Evolutionary conservation across 805 yeast genomes (phyloP).

Genomic region (Saitoella complicata): DNA sequence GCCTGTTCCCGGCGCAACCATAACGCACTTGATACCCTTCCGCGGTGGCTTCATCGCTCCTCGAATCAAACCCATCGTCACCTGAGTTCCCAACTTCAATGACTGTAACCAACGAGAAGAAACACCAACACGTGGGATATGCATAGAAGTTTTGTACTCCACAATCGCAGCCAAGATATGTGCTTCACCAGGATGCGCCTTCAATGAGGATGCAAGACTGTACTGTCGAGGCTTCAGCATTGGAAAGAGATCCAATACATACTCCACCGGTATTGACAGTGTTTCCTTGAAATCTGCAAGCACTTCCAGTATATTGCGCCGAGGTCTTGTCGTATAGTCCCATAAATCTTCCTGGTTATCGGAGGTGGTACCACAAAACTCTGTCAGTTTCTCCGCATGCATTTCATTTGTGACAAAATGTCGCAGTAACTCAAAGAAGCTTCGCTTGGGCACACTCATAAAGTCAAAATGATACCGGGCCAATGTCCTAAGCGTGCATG

Average conservation of each 20-base stretch:
- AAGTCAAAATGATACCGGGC: constrained; percentile 71
- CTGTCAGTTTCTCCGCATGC: constrained; percentile 59
- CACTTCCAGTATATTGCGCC: constrained; percentile 74
- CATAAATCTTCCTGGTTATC: constrained; percentile 53
- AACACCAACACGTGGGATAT: constrained; percentile 61
- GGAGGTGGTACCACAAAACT: constrained; percentile 39
- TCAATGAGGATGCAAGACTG: constrained; percentile 58
- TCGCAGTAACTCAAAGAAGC: constrained; percentile 59
- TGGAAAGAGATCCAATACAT: constrained; percentile 66
- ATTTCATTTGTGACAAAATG: constrained; percentile 52
- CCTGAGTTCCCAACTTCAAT: constrained; percentile 30
- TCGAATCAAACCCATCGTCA: constrained; percentile 29
- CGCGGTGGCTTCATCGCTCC: constrained; percentile 28
- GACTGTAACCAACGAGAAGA: constrained; percentile 62
- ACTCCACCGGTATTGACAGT: constrained; percentile 57
- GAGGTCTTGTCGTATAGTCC: constrained; percentile 80
- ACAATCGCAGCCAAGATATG: constrained; percentile 75
- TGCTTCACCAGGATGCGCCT: constrained; percentile 19
- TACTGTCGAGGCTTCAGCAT: constrained; percentile 63
- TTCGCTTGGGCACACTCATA: constrained; percentile 63
- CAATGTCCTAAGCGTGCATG: constrained; percentile 54
- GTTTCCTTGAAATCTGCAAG: constrained; percentile 58
- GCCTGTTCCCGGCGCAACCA: constrained; percentile 93
- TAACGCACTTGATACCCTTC: constrained; percentile 37
- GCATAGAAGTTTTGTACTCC: constrained; percentile 65